phyloP scores from a whole-genome alignment of 106 monocot species.

The Acorus calamus region DNA sequence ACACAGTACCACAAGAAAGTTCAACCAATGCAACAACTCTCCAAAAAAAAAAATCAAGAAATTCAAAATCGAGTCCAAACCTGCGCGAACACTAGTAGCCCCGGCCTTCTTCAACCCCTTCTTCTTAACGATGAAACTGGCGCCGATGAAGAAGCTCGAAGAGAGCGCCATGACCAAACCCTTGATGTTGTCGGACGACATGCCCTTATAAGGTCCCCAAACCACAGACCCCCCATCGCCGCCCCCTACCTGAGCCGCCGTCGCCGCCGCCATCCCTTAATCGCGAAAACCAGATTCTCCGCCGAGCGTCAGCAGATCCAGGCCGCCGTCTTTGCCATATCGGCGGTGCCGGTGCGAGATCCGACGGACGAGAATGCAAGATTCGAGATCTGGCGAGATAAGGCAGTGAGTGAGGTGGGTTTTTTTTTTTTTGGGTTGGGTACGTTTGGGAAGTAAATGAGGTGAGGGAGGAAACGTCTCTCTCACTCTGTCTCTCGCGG shows the following conservation, averaged over 20 bases:
- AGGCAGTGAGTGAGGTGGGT: too few species aligned
- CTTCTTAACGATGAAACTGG: constrained; percentile 75
- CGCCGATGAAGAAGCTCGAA: constrained; percentile 68
- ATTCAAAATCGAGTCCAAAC: constrained; percentile 14
- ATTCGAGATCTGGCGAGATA: too few species aligned
- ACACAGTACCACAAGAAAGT: neutral
- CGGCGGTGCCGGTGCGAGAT: too few species aligned
- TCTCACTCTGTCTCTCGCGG: too few species aligned
- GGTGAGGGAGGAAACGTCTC: too few species aligned
- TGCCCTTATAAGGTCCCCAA: constrained; percentile 21
- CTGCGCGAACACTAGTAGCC: constrained; percentile 73
- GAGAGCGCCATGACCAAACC: constrained; percentile 64
- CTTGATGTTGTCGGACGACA: constrained; percentile 68
- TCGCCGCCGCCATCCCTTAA: constrained; percentile 1
- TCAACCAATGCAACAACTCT: neutral
- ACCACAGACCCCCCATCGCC: constrained; percentile 13
- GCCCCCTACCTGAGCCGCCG: constrained; percentile 6
- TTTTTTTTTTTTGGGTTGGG: too few species aligned
- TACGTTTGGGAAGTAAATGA: too few species aligned
- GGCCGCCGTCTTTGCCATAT: too few species aligned
- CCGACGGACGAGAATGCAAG: too few species aligned
- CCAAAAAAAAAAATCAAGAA: neutral
- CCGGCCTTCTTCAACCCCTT: constrained; percentile 87
- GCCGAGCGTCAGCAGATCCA: too few species aligned
- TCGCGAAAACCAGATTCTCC: too few species aligned